Evolutionary conservation across 176 grass and related monocot genomes (phyloP), one percentile per base, ranked within the genome.

Genomic region (Tuctoria greenei): DNA sequence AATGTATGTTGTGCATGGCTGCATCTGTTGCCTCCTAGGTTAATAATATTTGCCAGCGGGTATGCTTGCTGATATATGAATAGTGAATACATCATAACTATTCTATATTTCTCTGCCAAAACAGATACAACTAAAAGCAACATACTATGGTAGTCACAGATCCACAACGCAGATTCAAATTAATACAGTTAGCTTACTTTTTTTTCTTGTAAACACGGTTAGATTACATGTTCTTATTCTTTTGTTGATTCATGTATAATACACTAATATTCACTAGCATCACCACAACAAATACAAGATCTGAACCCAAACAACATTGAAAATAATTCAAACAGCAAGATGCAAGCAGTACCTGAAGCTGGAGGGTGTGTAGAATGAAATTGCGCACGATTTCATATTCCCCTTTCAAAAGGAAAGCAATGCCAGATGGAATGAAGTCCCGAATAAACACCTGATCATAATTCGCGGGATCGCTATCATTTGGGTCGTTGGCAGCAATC

Each of bases 391-490:
- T 96, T 55, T 96, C 93, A 43, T 92, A 90, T 44, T 96, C 93
- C 70, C 89, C 93, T 78, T 92, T 96, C 66, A 96, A 81, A 52
- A 96, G 89, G 70, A 96, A 96, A 41, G 89, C 93, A 65, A 96
- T 72, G 36, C 93, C 93, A 4, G 93, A 92, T 36, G 93, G 93
- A 85, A 96, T 90, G 73, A 96, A 96, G 61, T 96, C 93, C 43
- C 93, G 78, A 70, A 96, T 96, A 69, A 96, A 96, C 25, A 92
- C 89, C 55, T 96, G 93, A 86, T 90, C 93, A 62, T 96, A 96
- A 77, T 96, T 96, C 72, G 85, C 69, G 1, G 74, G 78, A 78
- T 91, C 91, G 67, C 75, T 85, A 83, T 92, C 93, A 25, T 88
- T 89, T 43, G 93, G 93, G 25, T 96, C 89, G 0, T 90, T 96